Conservation (phyloP, 805 yeast genomes). For the Candida boidinii region DNA sequence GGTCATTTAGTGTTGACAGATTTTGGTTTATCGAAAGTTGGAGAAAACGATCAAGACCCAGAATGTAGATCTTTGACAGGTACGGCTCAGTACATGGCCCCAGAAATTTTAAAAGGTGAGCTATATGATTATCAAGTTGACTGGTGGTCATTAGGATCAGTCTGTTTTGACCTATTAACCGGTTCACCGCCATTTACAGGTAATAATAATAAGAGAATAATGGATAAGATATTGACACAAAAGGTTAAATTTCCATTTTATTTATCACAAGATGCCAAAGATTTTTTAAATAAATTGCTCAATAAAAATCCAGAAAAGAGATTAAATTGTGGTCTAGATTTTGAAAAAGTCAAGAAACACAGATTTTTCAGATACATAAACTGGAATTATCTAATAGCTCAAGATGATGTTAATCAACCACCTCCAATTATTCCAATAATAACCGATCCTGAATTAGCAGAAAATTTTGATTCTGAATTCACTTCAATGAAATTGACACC, state of each 20-base stretch:
- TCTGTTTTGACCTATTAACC: conserved; percentile 68
- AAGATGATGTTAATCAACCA: conserved; percentile 43
- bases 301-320: conserved; percentile 66
- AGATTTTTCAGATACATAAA: conserved; percentile 69
- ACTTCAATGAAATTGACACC: conserved; percentile 55
- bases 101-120: conserved; percentile 74
- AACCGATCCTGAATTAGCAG: conserved; percentile 76
- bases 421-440: conserved; percentile 84
- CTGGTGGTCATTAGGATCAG: conserved; percentile 90
- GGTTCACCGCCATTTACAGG: conserved; percentile 91
- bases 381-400: conserved; percentile 52
- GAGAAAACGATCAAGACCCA: conserved; percentile 25
- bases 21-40: conserved; percentile 64
- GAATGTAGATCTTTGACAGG: conserved; percentile 56
- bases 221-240: conserved; percentile 66
- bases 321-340: conserved; percentile 44
- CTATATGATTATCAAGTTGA: conserved; percentile 75
- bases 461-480: conserved; percentile 75
- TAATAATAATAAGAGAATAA: conserved; percentile 62
- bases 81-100: conserved; percentile 84
- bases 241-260: conserved; percentile 66
- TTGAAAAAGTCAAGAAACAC: conserved; percentile 51
- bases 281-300: conserved; percentile 53
- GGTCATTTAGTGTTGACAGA: conserved; percentile 83
- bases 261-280: conserved; percentile 73